Evolutionary conservation across 108 stramenopile genomes (phyloP).

Genomic region (Cyclotella kingstonii): DNA sequence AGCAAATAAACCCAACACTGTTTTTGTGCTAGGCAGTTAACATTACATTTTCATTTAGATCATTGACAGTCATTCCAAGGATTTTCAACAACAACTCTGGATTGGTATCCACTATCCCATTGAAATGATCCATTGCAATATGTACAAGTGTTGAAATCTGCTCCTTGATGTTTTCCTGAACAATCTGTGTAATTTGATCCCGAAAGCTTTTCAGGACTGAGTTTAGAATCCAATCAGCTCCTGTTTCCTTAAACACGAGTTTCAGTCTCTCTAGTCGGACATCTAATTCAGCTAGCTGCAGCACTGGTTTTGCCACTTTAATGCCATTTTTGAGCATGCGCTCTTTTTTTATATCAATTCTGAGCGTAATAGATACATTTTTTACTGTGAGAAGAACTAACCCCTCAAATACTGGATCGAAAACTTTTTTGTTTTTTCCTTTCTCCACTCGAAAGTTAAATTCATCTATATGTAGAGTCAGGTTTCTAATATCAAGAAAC

Average conservation of each 20-base stretch:
- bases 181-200: constrained; percentile 65
- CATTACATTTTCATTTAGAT: constrained; percentile 58
- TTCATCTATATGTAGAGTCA: constrained; percentile 62
- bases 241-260: constrained; percentile 72
- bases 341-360: constrained; percentile 71
- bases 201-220: constrained; percentile 66
- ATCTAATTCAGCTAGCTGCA: constrained; percentile 63
- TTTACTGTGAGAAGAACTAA: constrained; percentile 55
- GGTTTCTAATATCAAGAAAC: constrained; percentile 75
- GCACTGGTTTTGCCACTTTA: constrained; percentile 48
- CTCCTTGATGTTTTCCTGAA: constrained; percentile 68
- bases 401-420: constrained; percentile 87
- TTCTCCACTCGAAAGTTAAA: constrained; percentile 83
- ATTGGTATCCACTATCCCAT: constrained; percentile 68
- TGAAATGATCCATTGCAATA: constrained; percentile 59
- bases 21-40: not conserved
- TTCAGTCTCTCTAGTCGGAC: constrained; percentile 65
- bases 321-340: constrained; percentile 26
- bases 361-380: constrained; percentile 74
- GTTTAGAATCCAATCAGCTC: constrained; percentile 84
- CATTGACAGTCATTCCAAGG: constrained; percentile 73
- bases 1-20: no score
- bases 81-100: constrained; percentile 66
- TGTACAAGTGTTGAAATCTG: constrained; percentile 65
- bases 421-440: constrained; percentile 53